Evolutionary conservation across 2,329 filamentous ascomycete species (phyloP), one percentile per base, ranked within the genome.

Genomic region (Aspergillus flavus): DNA sequence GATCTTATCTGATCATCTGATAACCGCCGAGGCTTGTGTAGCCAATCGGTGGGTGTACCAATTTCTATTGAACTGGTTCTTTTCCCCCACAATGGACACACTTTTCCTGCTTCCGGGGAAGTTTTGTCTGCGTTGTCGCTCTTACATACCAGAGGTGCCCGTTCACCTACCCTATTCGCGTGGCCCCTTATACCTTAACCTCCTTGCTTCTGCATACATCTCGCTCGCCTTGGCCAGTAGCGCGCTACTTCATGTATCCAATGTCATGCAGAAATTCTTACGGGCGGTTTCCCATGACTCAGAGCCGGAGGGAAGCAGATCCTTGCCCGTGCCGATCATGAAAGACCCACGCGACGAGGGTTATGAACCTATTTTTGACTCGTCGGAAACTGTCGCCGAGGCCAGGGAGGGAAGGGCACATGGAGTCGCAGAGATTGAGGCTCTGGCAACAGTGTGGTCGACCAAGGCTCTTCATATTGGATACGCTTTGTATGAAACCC

Each of bases 401-500:
- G 55, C 39, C 14, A 45, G 19, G 34, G 55, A 57, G 19, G 19
- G 55, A 32, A 34, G 39, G 23, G 36, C 39, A 10, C 61, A 59
- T 50, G 61, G 61, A 54, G 61, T 62, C 1, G 61, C 56, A 10
- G 56, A 62, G 48, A 62, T 62, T 16, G 61, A 62, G 46, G 60
- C 60, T 19, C n/a, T 62, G 21, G 60, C 63, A 16, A 36, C 57
- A 5, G 46, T 59, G 9, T 62, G 60, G 63, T 62, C 60, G 21
- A 64, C 48, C 9, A 45, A 41, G 26, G 61, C 62, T 7, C 41
- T 64, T 2, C 30, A 48, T 16, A 52, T 23, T 1, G 48, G 59
- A 52, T 64, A 61, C n/a, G 48, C 30, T n/a, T 23, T 61, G 59
- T 64, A 43, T 16, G 62, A 43, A 12, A 30, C 16, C 21, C 14